Percentiles rank a stretch among this genome's conserved stretches.
These are phyloP conservation scores for Chamaecyparis obtusa DNA, from an alignment of 75 land plant species.

Conservation along the genomic window DNA sequence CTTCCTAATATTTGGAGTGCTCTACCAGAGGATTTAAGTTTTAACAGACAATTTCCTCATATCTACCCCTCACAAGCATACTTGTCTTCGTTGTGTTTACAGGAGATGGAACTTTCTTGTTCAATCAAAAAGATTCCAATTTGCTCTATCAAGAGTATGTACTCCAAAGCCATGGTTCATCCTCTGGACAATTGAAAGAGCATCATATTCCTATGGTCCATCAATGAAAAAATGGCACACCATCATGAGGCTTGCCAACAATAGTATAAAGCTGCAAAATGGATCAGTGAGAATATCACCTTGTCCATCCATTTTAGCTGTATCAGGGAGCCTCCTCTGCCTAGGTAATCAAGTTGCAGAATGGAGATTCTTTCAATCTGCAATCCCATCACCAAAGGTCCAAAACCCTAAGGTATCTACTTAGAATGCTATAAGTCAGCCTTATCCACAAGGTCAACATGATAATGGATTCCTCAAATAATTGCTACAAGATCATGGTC, in stretches of 20 bases:
- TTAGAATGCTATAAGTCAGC: slow-evolving; percentile 24
- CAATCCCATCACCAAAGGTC: slow-evolving; percentile 43
- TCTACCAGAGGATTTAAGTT: slow-evolving; percentile 44
- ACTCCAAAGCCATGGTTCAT: slow-evolving; percentile 22
- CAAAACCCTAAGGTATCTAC: slow-evolving; percentile 15
- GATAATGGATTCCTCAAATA: slow-evolving; percentile 12
- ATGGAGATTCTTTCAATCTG: slow-evolving; percentile 30
- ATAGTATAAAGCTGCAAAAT: neutral
- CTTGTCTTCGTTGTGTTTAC: slow-evolving; percentile 35
- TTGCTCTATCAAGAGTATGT: slow-evolving; percentile 12
- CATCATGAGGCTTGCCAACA: slow-evolving; percentile 6
- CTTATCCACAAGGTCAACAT: slow-evolving; percentile 39
- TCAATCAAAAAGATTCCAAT: slow-evolving; percentile 19
- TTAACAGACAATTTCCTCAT: slow-evolving; percentile 28
- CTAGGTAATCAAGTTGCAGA: slow-evolving; percentile 29
- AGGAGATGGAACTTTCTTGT: slow-evolving; percentile 27
- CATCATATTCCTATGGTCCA: slow-evolving; percentile 20
- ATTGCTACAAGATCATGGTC: slow-evolving; percentile 32
- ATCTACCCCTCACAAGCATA: slow-evolving; percentile 34
- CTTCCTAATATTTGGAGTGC: slow-evolving; percentile 32
- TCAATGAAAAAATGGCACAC: slow-evolving; percentile 17
- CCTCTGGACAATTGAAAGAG: slow-evolving; percentile 25
- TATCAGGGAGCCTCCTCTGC: slow-evolving; percentile 36
- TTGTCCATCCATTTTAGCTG: slow-evolving; percentile 20
- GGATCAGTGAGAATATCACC: neutral